Evolutionary conservation across 352 stramenopile genomes (phyloP), one percentile per base, ranked within the genome.

Genomic region (Pythium aquatile): DNA sequence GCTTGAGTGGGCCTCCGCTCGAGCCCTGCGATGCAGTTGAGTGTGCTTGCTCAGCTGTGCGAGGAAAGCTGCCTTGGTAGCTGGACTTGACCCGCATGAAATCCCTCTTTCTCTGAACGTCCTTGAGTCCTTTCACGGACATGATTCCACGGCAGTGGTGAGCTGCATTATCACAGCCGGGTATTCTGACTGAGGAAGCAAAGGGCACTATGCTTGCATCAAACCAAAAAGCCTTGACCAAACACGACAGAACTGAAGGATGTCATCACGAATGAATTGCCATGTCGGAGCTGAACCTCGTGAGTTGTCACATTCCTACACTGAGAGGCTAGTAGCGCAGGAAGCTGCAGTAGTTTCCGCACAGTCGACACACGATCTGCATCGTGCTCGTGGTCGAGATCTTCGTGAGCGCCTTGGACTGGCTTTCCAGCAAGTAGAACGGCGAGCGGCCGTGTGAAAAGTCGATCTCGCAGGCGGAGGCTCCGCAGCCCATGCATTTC

Each of bases 401-500:
- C 35, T 35, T 61, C 16, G 46, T 20, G 5, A 52, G 6, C 4
- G 44, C 42, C 13, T 55, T 55, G 3, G 69, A 42, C 2, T 74
- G 61, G 10, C 60, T 56, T 35, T 81, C 77, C 42, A 90, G 72
- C 61, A 91, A 73, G 73, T 90, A 93, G 69, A 91, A 93, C 40
- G 84, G 79, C 26, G 65, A 66, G 42, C 29, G 54, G 24, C 72
- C 75, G 17, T 58, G 55, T 1, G 69, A 75, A 58, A 77, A 74
- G 47, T 86, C 72, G 30, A 88, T 76, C 65, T 87, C 78, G 40
- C 76, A 78, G 29, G 85, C 85, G 20, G 74, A 79, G 5, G 77
- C 81, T 10, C 80, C 82, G 40, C 85, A 94, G 42, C 83, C 81
- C 79, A 91, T 84, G 66, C 85, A 94, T 55, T 93, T 93, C 83